Evolutionary conservation across 23 red algal genomes (phyloP), one percentile per base, ranked within the genome.

Genomic region (Gracilaria vermiculophylla): DNA sequence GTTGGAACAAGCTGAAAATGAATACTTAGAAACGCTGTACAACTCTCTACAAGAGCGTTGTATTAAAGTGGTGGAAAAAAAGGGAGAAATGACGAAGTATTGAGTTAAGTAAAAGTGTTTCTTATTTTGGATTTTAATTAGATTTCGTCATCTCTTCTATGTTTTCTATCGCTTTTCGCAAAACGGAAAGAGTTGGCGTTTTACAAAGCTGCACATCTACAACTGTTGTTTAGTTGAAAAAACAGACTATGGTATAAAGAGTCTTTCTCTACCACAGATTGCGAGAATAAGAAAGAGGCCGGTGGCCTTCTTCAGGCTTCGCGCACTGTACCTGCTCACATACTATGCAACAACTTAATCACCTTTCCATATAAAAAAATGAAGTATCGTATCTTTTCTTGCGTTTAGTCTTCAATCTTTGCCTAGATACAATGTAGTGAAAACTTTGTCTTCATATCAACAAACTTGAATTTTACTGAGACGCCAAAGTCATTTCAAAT

Each of bases 41-140:
- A 45, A 14, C 4, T 53, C 75, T 34, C 3, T 79, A 37, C 75
- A 52, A 25, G 31, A 45, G 44, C 75, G 75, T 29, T 79, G 44
- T 24, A 57, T 79, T 52, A 5, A n/a, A 43, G 40, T 79, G 17
- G 41, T 79, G 41, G 19, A 57, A 14, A 79, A 79, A 35, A 79
- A 79, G 31, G 75, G 51, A 7, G 75, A 45, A 50, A 50, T 35
- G 5, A 57, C 40, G 5, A 37, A 50, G 31, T 79, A 79, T 79
- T 79, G 75, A 79, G 41, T 60, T 4, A 60, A 27, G n/a, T 60
- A 60, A 60, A 60, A 5, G 55, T 60, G 55, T 60, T 60, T 60
- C n/a, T 60, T 60, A 5, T 6, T 60, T 60, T 60, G 5, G 55
- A 19, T 19, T 19, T 60, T 60, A 10, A 60, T 29, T 60, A 60